Evolutionary conservation across 768 basidiomycete species (phyloP).

Genomic region (Neoboletus subvelutipes): DNA sequence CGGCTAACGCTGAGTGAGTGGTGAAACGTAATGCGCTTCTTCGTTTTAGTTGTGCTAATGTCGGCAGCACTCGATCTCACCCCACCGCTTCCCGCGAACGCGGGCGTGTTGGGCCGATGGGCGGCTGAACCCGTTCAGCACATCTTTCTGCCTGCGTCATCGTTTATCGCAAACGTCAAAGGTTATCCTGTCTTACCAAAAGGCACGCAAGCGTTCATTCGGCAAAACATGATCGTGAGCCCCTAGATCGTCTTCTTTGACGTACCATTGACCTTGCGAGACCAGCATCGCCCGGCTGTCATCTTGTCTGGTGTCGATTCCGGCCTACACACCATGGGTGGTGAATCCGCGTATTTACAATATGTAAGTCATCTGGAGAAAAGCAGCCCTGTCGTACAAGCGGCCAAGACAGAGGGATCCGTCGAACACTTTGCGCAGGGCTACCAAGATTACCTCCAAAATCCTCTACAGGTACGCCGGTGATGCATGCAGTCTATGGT

Average conservation of each 20-base stretch:
- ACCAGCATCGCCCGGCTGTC: slow-evolving; percentile 80
- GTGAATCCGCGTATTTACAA: slow-evolving; percentile 84
- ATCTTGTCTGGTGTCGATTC: slow-evolving; percentile 72
- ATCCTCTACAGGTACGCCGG: slow-evolving; percentile 76
- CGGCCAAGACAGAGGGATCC: slow-evolving; percentile 63
- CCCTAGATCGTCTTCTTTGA: slow-evolving; percentile 12
- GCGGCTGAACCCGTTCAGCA: slow-evolving; percentile 89
- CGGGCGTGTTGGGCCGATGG: slow-evolving; percentile 83
- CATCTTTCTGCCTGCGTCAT: slow-evolving; percentile 83
- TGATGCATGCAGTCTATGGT: slow-evolving; percentile 1
- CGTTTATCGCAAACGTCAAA: slow-evolving; percentile 94
- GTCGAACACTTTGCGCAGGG: slow-evolving; percentile 90
- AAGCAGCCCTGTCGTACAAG: slow-evolving; percentile 66
- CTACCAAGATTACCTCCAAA: slow-evolving; percentile 94
- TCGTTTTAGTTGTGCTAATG: slow-evolving; percentile 12
- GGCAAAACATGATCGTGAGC: slow-evolving; percentile 82
- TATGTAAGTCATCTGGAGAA: slow-evolving; percentile 84
- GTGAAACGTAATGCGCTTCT: slow-evolving; percentile 21
- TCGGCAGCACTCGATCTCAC: slow-evolving; percentile 84
- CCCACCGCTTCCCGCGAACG: slow-evolving; percentile 77
- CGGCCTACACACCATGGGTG: slow-evolving; percentile 73
- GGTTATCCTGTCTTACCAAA: slow-evolving; percentile 97
- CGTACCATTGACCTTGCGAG: slow-evolving; percentile 19
- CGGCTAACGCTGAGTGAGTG: slow-evolving; percentile 78
- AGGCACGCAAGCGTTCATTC: slow-evolving; percentile 86